Conservation (phyloP, 495 filamentous ascomycete genomes). For the Massariosphaeria phaeospora region DNA sequence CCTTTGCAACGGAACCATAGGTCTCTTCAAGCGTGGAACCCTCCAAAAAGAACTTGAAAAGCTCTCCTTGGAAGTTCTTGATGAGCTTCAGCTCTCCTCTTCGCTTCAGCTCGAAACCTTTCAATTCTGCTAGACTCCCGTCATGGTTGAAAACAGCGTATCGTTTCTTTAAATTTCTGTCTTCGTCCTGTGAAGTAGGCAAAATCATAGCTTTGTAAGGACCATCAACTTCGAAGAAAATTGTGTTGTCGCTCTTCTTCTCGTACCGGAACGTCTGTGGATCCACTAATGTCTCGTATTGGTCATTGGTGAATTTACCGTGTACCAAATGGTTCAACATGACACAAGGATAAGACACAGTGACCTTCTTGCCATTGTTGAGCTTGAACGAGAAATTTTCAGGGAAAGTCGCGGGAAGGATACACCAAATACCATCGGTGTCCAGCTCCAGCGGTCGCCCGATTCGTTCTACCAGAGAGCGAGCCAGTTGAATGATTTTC, state of each 20-base stretch:
- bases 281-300: slow-evolving; percentile 87
- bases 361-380: slow-evolving; percentile 89
- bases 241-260: slow-evolving; percentile 95
- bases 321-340: slow-evolving; percentile 99
- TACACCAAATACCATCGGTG: slow-evolving; percentile 99
- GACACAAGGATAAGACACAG: slow-evolving; percentile 95
- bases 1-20: slow-evolving; percentile 84
- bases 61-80: slow-evolving; percentile 98
- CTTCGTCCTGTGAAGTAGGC: slow-evolving; percentile 95
- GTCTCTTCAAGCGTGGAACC: slow-evolving; percentile 80
- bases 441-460: slow-evolving; percentile 95
- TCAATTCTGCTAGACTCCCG: slow-evolving; percentile 91
- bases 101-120: slow-evolving; percentile 97
- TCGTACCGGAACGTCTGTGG: slow-evolving; percentile 78
- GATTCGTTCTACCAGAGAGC: slow-evolving; percentile 88
- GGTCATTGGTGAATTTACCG: slow-evolving; percentile 89
- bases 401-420: slow-evolving; percentile 92
- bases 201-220: slow-evolving; percentile 97
- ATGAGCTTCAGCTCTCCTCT: slow-evolving; percentile 98
- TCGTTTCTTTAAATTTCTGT: slow-evolving; percentile 98
- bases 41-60: slow-evolving; percentile 98
- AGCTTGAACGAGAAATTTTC: slow-evolving; percentile 94
- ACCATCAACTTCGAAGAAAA: slow-evolving; percentile 99
- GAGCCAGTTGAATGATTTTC: slow-evolving; percentile 94
- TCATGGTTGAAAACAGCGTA: slow-evolving; percentile 99